Conservation (phyloP, 2,329 filamentous ascomycete genomes). For the Fusarium fracticaudum region DNA sequence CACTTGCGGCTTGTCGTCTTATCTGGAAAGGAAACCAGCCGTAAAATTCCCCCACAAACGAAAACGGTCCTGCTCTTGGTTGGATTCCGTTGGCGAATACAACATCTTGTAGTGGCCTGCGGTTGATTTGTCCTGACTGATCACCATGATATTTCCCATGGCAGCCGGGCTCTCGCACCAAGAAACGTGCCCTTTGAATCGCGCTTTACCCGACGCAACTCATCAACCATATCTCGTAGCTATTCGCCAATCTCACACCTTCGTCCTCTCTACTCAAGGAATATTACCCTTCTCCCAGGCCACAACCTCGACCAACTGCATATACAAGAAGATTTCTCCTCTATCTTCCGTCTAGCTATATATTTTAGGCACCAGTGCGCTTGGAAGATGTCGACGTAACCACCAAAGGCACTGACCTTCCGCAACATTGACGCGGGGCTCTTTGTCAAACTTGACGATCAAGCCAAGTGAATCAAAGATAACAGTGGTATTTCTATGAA, state of each 20-base stretch:
- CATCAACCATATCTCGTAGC: neutral
- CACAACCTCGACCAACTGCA: neutral
- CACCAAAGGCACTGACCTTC: neutral
- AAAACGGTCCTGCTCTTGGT: neutral
- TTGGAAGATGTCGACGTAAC: neutral
- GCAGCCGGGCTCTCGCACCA: neutral
- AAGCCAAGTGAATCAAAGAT: neutral
- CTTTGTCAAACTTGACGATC: neutral
- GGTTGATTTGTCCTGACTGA: neutral
- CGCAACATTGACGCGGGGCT: neutral
- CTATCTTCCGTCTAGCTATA: neutral
- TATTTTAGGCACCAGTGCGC: conserved; percentile 14
- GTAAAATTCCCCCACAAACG: conserved; percentile 1
- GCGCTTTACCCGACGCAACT: neutral
- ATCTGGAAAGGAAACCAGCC: conserved; percentile 7
- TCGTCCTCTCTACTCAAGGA: neutral
- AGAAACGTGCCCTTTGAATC: conserved; percentile 3
- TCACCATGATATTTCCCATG: accelerated
- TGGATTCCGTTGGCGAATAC: neutral
- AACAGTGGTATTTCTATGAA: neutral
- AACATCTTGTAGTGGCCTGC: neutral
- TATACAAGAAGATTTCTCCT: conserved; percentile 1
- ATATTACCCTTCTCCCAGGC: conserved; percentile 2
- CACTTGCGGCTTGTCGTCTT: neutral
- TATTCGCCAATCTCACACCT: neutral